Base-by-base conservation (phyloP, 192 early-diverging fungal species). In the Gigaspora rosea region DNA sequence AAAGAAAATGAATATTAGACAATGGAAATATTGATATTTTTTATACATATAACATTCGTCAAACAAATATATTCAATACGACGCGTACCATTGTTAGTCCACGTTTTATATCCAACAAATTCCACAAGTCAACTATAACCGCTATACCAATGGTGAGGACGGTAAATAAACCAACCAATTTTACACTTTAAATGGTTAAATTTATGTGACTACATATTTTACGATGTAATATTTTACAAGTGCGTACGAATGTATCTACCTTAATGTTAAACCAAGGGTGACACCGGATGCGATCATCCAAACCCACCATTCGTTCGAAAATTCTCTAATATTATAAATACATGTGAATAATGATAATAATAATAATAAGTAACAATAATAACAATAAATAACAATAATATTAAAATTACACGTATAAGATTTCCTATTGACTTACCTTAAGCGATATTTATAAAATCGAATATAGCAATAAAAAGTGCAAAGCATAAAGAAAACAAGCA, bases 121-220 rank as follows among this genome's bases (percentile, higher is more conserved):
- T 83, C 95, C 97, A 98, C 36, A 99, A 87, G 73, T 99, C 97
- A 69, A 87, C 84, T 8, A 99, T 52, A 1, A 93, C 92, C 8
- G 94, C 94, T 36, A 90, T 80, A 32, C 97, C 97, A 67, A 99
- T 86, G 4, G 95, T 88, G 6, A 84, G 85, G 32, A 99, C 88
- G 6, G 94, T 91, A 72, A 99, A 90, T 32, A 98, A 80, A 7
- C 97, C 97, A 1, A 99, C 97, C 91, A 99, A 92, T 80, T 99
- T 99, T 79, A 97, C 94, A 69, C 89, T 90, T 41, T 41, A 7
- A 41, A 41, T 41, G 7, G 7, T 3, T 41, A 6, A 41, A 41
- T 6, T 41, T 41, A 41, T 41, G 41, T 41, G 41, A 41, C 7
- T 41, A 41, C 41, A 41, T 41, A 7, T 41, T 41, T 41, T 41